Conservation (phyloP, 148 eudicot species). For the Cornus florida region DNA sequence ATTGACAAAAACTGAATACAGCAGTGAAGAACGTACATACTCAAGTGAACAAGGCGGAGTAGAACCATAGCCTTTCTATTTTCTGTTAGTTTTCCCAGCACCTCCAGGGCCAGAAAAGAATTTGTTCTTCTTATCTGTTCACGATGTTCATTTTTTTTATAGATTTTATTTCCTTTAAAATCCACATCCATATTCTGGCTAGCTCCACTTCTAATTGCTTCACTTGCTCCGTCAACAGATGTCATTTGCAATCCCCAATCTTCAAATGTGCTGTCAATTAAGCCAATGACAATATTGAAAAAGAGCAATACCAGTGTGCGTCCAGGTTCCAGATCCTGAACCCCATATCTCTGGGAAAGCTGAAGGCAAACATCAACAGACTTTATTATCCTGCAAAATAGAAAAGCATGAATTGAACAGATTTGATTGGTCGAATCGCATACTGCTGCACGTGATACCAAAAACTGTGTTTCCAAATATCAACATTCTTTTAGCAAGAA, state of each 20-base stretch:
- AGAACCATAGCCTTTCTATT: constrained; percentile 24
- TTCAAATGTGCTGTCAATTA: constrained; percentile 26
- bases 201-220: neutral
- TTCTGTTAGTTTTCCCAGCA: constrained; percentile 23
- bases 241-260: constrained; percentile 27
- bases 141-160: constrained; percentile 17
- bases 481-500: neutral
- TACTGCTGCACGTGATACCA: neutral
- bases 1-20: neutral
- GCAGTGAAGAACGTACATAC: constrained; percentile 21
- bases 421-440: neutral
- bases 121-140: constrained; percentile 20
- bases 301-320: constrained; percentile 20
- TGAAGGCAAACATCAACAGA: constrained; percentile 31
- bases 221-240: constrained; percentile 8
- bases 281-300: constrained; percentile 27
- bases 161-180: neutral
- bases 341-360: constrained; percentile 27
- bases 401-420: neutral
- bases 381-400: constrained; percentile 23
- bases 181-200: constrained; percentile 10
- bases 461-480: neutral
- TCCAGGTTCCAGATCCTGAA: constrained; percentile 23
- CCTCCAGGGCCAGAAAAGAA: constrained; percentile 23
- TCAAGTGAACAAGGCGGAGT: constrained; percentile 34